Base-by-base conservation (phyloP, 805 yeast species). In the Yamadazyma insecticola region DNA sequence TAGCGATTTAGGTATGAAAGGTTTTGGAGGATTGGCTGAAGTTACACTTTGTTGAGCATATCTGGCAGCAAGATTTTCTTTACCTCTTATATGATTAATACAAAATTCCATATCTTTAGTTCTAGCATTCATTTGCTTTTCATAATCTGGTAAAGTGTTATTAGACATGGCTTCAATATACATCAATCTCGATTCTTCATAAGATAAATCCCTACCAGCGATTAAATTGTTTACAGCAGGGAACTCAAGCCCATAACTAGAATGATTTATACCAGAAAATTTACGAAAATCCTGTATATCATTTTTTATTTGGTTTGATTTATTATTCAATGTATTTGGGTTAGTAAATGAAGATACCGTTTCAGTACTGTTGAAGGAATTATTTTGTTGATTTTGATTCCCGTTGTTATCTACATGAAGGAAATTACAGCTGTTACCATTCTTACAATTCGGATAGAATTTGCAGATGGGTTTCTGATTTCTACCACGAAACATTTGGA, bases 11-110 rank as follows among this genome's bases (percentile, higher is more conserved):
- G 52, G 53, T n/a, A 60, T 45, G 36, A 59, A 60, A 6, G 57
- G 59, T 34, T 55, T 48, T 5, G 37, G 53, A 29, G 32, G 28
- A 3, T 20, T 29, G 11, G 22, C 22, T 12, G 45, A 45, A 24
- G 55, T 45, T 26, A 71, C 64, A 4, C 72, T 56, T 13, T 63
- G 41, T 37, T 78, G 82, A n/a, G 70, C 48, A 47, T 67, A 78
- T 29, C 82, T 59, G 1, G 79, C 81, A 5, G 80, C 82, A 42
- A 67, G 63, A 14, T 57, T 54, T 2, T 72, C 48, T 33, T 73
- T 70, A 0, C 50, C 51, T 7, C 45, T 46, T 3, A 77, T 29
- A 25, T 55, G 61, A 1, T 51, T 34, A 1, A 68, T 35, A 37
- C 76, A 68, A 26, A 53, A 54, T 21, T 55, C 50, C 72, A 70